Evolutionary conservation across 352 stramenopile genomes (phyloP).

Genomic region (Blastocystis sp.): DNA sequence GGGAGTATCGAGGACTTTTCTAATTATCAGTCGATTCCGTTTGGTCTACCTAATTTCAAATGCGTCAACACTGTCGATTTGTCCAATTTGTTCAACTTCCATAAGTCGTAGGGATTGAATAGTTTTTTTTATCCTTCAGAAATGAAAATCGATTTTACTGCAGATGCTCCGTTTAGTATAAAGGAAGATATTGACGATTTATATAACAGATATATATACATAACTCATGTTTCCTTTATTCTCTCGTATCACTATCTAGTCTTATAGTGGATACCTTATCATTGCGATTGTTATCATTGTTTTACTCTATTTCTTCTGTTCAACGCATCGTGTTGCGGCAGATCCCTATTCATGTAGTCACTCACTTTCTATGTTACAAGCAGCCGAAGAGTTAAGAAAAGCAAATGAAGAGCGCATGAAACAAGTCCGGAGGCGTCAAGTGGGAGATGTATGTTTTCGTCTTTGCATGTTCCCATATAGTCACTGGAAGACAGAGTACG

Average conservation of each 20-base stretch:
- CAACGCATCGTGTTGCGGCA: background rate
- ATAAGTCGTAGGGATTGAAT: background rate
- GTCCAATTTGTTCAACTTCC: background rate
- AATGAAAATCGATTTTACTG: slow-evolving; percentile 44
- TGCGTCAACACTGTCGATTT: background rate
- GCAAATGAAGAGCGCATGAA: slow-evolving; percentile 35
- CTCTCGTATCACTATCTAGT: background rate
- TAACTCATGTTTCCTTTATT: background rate
- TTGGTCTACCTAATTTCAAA: background rate
- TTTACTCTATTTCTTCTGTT: background rate
- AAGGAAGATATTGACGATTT: slow-evolving; percentile 38
- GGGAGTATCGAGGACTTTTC: background rate
- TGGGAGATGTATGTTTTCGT: background rate
- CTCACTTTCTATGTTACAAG: background rate
- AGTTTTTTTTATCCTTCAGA: background rate
- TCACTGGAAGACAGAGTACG: background rate
- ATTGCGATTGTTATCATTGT: background rate
- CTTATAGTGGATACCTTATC: background rate
- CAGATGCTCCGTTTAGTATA: slow-evolving; percentile 45
- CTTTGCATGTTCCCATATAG: background rate
- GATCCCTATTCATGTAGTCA: background rate
- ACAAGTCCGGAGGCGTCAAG: background rate
- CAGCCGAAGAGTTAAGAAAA: background rate
- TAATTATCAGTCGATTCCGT: background rate
- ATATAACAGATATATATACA: background rate